Evolutionary conservation across 352 stramenopile genomes (phyloP).

Genomic region (Phytophthora aleatoria): DNA sequence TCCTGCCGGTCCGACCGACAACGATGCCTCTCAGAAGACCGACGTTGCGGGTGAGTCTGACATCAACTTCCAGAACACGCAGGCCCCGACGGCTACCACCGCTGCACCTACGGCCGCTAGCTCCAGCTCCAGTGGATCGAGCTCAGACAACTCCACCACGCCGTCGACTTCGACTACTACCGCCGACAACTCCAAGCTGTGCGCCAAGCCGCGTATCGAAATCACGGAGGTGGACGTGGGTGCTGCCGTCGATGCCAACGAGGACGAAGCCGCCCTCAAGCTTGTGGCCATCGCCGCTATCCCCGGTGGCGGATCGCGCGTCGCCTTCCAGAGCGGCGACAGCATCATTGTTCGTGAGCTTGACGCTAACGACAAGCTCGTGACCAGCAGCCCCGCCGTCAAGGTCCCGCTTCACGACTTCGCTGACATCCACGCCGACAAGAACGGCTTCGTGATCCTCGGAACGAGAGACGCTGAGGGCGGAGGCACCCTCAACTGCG

Average conservation of each 20-base stretch:
- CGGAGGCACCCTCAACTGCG: conserved; percentile 63
- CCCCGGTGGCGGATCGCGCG: conserved; percentile 11
- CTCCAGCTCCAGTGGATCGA: conserved; percentile 13
- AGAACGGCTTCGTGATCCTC: conserved; percentile 60
- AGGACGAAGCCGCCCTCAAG: conserved; percentile 58
- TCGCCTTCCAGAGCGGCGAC: conserved; percentile 53
- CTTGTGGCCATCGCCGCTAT: conserved; percentile 52
- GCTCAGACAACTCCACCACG: conserved; percentile 11
- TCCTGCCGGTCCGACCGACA: not conserved
- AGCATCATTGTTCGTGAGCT: conserved; percentile 52
- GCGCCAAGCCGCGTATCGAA: conserved; percentile 42
- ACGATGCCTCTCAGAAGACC: conserved; percentile 15
- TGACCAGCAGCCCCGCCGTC: conserved; percentile 34
- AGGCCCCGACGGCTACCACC: conserved; percentile 8
- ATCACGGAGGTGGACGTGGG: conserved; percentile 52
- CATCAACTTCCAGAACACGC: conserved; percentile 8
- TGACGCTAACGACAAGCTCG: conserved; percentile 52
- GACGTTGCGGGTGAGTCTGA: conserved; percentile 11
- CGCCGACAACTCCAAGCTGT: conserved; percentile 41
- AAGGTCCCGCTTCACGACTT: conserved; percentile 56
- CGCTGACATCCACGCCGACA: conserved; percentile 57
- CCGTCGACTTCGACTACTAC: conserved; percentile 10
- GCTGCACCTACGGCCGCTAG: conserved; percentile 1
- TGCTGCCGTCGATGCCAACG: conserved; percentile 37
- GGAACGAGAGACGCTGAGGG: conserved; percentile 53